Conservation (phyloP, 495 filamentous ascomycete genomes). For the Daldinia vernicosa region DNA sequence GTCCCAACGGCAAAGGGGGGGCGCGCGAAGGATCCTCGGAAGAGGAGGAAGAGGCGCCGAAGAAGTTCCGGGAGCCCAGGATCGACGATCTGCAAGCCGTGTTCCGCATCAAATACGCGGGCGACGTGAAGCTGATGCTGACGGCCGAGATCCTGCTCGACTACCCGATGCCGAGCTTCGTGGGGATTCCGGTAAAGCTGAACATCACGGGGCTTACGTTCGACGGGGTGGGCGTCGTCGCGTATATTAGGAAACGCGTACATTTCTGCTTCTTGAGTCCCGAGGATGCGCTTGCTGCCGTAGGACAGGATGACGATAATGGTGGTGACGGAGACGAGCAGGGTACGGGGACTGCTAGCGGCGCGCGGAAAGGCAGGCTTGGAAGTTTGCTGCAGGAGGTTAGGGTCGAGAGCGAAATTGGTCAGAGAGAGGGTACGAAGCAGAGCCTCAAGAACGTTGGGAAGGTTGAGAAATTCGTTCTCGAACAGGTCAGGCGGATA, state of each 20-base stretch:
- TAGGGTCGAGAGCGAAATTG: conserved; percentile 96
- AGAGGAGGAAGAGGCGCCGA: conserved; percentile 42
- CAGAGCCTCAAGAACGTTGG: conserved; percentile 97
- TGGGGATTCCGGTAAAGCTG: conserved; percentile 87
- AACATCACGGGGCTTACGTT: conserved; percentile 95
- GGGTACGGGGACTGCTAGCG: background rate
- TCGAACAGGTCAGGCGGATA: conserved; percentile 94
- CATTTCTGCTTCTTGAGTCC: conserved; percentile 93
- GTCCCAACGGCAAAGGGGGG: conserved; percentile 22
- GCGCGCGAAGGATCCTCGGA: conserved; percentile 22
- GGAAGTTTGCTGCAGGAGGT: conserved; percentile 90
- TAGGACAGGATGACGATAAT: conserved; percentile 60
- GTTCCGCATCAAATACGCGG: conserved; percentile 85
- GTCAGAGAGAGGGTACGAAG: conserved; percentile 86
- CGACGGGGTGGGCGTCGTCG: conserved; percentile 90
- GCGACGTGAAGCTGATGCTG: conserved; percentile 83
- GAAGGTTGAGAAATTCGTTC: conserved; percentile 96
- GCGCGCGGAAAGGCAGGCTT: conserved; percentile 55
- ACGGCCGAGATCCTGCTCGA: conserved; percentile 95
- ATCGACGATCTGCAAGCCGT: conserved; percentile 86
- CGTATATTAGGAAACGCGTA: conserved; percentile 81
- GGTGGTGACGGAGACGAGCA: conserved; percentile 40
- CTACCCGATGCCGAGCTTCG: conserved; percentile 97
- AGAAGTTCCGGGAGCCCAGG: conserved; percentile 58
- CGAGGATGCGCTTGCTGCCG: conserved; percentile 81